phyloP scores from a whole-genome alignment of 495 filamentous ascomycete species.

The Penicillium maclennaniae region DNA sequence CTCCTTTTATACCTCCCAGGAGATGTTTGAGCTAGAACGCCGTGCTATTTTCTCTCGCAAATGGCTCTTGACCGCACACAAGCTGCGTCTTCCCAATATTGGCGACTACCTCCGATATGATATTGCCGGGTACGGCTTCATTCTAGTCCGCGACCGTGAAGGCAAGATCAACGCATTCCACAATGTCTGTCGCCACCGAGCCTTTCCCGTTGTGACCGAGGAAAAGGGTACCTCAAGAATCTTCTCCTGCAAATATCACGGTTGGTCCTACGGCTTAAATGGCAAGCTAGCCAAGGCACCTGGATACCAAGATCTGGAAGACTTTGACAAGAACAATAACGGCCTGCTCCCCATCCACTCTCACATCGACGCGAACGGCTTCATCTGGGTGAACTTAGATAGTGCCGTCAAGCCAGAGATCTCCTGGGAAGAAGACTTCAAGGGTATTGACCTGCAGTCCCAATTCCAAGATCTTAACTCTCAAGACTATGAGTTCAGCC shows the following conservation, averaged over 20 bases:
- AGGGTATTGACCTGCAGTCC: conserved; percentile 33
- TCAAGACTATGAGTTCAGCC: conserved; percentile 46
- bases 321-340: conserved; percentile 54
- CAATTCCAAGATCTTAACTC: conserved; percentile 38
- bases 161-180: conserved; percentile 55
- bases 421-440: conserved; percentile 41
- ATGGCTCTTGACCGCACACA: conserved; percentile 55
- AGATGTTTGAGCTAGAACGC: conserved; percentile 51
- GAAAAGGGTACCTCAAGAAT: conserved; percentile 46
- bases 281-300: conserved; percentile 59
- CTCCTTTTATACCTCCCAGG: conserved; percentile 47
- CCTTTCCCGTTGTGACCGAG: conserved; percentile 52
- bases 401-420: conserved; percentile 36
- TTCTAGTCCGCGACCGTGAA: conserved; percentile 46
- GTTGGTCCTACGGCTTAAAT: conserved; percentile 56
- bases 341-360: conserved; percentile 44
- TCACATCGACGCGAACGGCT: conserved; percentile 44
- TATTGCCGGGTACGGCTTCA: conserved; percentile 46
- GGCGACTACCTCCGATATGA: conserved; percentile 49
- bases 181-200: conserved; percentile 56
- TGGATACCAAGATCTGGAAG: conserved; percentile 48
- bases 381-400: conserved; percentile 52
- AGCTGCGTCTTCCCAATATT: conserved; percentile 38
- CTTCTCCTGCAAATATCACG: conserved; percentile 57
- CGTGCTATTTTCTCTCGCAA: conserved; percentile 50